Evolutionary conservation across 2,329 filamentous ascomycete species (phyloP), one percentile per base, ranked within the genome.

Genomic region (Chaetomium olivaceum): DNA sequence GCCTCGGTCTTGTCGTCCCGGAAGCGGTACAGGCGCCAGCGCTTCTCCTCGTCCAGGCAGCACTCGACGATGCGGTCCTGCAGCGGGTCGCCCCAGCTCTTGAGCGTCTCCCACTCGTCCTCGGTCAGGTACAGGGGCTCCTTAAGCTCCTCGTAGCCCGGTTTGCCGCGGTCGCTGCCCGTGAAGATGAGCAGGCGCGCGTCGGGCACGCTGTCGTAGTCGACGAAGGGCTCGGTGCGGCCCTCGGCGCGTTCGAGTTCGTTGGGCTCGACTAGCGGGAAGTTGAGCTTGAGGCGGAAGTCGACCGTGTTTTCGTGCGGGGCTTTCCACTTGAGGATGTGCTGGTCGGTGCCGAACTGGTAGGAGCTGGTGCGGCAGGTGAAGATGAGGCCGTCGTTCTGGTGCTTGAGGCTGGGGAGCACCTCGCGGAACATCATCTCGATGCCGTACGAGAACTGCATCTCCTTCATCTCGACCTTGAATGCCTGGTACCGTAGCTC

Each of bases 291-390:
- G 72, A 98, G 84, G 51, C 90, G 86, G 77, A 97, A 97, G 76
- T 99, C 95, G 71, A 99, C 88, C 0, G 93, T 96, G 80, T 99
- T 99, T 77, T 99, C 95, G 70, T 91, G 84, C 4, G 92, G 92
- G 0, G 94, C 93, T 79, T 99, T 99, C 95, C 95, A 99, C 78
- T 99, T 99, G 48, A 99, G 82, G 69, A 97, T 99, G 76, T 97
- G 90, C 58, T 87, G 87, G 77, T 99, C 95, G 14, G 95, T 99
- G 71, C 95, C 95, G 70, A 91, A 89, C 72, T 89, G 89, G 80
- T 99, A 99, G 11, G 89, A 85, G 21, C 91, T 92, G 72, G 88
- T 90, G 69, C 91, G 88, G 79, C 94, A 97, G n/a, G 95, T 98
- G 79, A 98, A 99, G 74, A 99, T 97, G 56, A 99, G 85, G 6